Evolutionary conservation across 2,329 filamentous ascomycete species (phyloP).

Genomic region (Cyphellophora europaea): DNA sequence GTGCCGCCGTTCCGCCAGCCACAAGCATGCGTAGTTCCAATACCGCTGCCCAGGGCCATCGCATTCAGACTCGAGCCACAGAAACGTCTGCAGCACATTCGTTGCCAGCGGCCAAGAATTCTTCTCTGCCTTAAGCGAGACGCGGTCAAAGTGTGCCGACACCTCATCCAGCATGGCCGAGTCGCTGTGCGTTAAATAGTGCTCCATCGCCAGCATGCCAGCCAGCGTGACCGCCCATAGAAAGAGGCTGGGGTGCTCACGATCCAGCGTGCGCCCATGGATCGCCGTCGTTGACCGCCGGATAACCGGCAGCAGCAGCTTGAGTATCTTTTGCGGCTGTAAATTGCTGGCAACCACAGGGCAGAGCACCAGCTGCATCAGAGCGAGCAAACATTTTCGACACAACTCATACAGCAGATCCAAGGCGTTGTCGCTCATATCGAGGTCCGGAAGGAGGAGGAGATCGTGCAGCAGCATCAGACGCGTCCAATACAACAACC

Average conservation of each 20-base stretch:
- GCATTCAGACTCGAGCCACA: not conserved
- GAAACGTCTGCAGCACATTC: not conserved
- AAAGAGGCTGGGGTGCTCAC: not conserved
- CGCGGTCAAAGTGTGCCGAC: not conserved
- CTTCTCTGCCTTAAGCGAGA: not conserved
- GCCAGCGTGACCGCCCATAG: not conserved
- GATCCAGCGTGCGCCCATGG: not conserved
- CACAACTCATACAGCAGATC: not conserved
- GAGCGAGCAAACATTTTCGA: not conserved
- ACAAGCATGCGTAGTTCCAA: slow-evolving; percentile 1
- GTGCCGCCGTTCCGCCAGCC: not conserved
- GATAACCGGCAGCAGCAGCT: not conserved
- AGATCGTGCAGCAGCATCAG: slow-evolving; percentile 1
- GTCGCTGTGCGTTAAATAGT: not conserved
- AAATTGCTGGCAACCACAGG: not conserved
- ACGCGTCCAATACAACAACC: not conserved
- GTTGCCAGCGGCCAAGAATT: not conserved
- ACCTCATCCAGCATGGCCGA: not conserved
- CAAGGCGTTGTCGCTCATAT: slow-evolving; percentile 4
- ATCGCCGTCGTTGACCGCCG: not conserved
- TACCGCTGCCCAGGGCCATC: not conserved
- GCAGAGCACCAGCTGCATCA: not conserved
- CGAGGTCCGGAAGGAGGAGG: slow-evolving; percentile 9
- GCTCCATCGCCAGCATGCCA: not conserved
- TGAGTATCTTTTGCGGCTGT: not conserved